Conservation (phyloP, 1,284 basidiomycete species). For the Exobasidium cylindrosporum region DNA sequence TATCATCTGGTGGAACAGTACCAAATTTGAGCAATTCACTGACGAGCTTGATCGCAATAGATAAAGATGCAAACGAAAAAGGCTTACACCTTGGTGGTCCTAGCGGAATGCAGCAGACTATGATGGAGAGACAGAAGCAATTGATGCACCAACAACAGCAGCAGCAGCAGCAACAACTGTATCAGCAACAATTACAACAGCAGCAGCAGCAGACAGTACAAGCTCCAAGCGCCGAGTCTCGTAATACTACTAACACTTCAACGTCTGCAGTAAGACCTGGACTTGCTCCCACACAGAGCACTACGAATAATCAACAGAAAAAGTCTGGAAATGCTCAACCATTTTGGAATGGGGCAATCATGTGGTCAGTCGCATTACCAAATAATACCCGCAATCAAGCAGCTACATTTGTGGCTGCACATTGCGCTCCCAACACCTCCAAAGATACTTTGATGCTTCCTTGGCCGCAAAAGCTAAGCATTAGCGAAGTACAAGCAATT, state of each 20-base stretch:
- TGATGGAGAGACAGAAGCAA: constrained; percentile 11
- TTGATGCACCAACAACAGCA: background rate
- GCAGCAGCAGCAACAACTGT: background rate
- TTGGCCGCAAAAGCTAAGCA: constrained; percentile 17
- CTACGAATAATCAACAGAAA: background rate
- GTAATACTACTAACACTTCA: background rate
- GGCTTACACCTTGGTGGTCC: constrained; percentile 39
- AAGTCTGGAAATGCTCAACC: constrained; percentile 7
- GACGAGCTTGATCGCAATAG: constrained; percentile 40
- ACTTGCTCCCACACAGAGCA: too few relatives aligned
- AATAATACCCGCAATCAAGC: constrained; percentile 30
- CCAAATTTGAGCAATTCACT: constrained; percentile 37
- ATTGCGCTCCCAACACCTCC: constrained; percentile 21
- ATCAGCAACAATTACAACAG: background rate
- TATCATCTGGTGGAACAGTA: constrained; percentile 26
- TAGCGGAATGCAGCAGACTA: constrained; percentile 15
- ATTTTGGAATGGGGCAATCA: constrained; percentile 42
- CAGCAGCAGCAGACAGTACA: background rate
- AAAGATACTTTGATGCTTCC: constrained; percentile 17
- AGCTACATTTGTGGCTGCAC: constrained; percentile 37
- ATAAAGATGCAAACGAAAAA: constrained; percentile 43
- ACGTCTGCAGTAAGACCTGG: background rate
- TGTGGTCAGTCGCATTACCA: constrained; percentile 32
- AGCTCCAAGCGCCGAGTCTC: background rate
- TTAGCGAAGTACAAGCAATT: constrained; percentile 7